phyloP scores from a whole-genome alignment of 306 rosid species.

The Ormosia emarginata region DNA sequence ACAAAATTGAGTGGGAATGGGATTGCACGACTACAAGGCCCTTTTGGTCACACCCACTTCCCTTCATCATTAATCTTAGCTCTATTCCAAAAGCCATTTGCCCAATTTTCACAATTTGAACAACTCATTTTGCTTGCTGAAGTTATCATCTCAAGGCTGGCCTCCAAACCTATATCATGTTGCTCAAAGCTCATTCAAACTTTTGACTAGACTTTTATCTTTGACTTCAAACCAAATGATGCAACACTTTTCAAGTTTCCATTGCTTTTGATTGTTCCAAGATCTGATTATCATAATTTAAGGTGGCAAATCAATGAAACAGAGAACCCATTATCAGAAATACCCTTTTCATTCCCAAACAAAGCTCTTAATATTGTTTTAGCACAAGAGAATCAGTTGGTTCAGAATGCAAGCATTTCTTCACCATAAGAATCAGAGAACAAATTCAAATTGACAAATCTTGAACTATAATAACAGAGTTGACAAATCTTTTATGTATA shows the following conservation, averaged over 20 bases:
- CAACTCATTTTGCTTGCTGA: constrained; percentile 3
- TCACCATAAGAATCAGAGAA: neutral
- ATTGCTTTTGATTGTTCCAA: neutral
- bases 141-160: constrained; percentile 16
- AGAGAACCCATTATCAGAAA: neutral
- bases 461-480: neutral
- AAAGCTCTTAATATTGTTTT: neutral
- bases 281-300: neutral
- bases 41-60: neutral
- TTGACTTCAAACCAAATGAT: constrained; percentile 10
- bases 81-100: constrained; percentile 19
- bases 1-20: neutral
- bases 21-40: constrained; percentile 22
- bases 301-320: neutral
- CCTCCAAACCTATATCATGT: neutral
- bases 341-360: neutral
- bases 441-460: neutral
- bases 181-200: constrained; percentile 2
- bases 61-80: constrained; percentile 24
- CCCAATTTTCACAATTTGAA: neutral
- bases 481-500: neutral
- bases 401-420: neutral
- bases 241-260: neutral
- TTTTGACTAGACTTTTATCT: constrained; percentile 9
- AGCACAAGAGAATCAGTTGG: neutral